Evolutionary conservation across 2,329 filamentous ascomycete species (phyloP), one percentile per base, ranked within the genome.

Genomic region (Mollisia scopiformis): DNA sequence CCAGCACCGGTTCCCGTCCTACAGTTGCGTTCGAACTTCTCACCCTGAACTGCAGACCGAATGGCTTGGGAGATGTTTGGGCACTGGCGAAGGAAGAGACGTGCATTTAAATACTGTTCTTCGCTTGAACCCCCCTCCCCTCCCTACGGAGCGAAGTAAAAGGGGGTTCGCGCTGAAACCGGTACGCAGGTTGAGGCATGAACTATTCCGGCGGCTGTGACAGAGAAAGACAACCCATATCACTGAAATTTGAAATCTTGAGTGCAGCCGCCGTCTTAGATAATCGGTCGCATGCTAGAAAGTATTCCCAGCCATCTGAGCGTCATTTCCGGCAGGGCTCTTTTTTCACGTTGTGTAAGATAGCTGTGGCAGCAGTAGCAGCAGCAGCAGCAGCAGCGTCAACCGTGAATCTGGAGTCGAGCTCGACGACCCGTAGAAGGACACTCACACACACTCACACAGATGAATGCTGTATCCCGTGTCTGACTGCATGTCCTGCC

Each of bases 331-430:
- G 28, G 5, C 28, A 5, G 33, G 47, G 56, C 27, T 25, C n/a
- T 11, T 39, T 37, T 41, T 31, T 52, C 52, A 43, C 50, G 31
- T 31, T 49, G 55, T 58, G 55, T 50, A 43, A 51, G 46, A 52
- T 23, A 37, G 25, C 46, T 41, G 43, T 50, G 31, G 31, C 43
- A 47, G n/a, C n/a, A n/a, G n/a, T n/a, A n/a, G n/a, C n/a, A n/a
- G n/a, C n/a, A n/a, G n/a, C n/a, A n/a, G n/a, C n/a, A n/a, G n/a
- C n/a, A n/a, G 13, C 5, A 13, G 4, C 33, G 11, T 13, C 33
- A 37, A 37, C 5, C 33, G 33, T 37, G 33, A 37, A 37, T n/a
- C n/a, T n/a, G n/a, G n/a, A n/a, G n/a, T n/a, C n/a, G n/a, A n/a
- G n/a, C n/a, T n/a, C n/a, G n/a, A n/a, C n/a, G n/a, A n/a, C n/a